Evolutionary conservation across 768 basidiomycete species (phyloP).

Genomic region (Dictyophora rubrovolvata): DNA sequence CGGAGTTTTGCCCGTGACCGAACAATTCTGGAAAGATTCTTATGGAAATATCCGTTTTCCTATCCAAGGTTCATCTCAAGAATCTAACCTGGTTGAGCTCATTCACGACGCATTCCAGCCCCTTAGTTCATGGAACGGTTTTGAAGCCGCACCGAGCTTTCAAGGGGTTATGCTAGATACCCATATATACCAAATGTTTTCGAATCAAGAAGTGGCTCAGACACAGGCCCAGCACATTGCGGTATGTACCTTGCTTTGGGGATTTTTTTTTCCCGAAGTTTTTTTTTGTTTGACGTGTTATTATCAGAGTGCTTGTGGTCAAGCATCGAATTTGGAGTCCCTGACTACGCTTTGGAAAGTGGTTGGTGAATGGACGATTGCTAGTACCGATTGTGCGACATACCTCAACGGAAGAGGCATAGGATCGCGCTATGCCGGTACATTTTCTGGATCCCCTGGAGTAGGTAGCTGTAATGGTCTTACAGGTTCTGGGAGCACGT

Average conservation of each 20-base stretch:
- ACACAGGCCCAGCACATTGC: conserved; percentile 6
- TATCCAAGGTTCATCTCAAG: conserved; percentile 27
- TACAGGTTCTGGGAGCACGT: conserved; percentile 66
- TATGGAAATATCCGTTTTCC: conserved; percentile 66
- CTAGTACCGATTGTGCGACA: conserved; percentile 66
- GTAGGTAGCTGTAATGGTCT: conserved; percentile 67
- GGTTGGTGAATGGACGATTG: conserved; percentile 84
- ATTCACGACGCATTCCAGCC: conserved; percentile 77
- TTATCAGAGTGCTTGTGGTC: conserved; percentile 38
- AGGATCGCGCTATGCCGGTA: conserved; percentile 51
- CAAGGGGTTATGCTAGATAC: conserved; percentile 71
- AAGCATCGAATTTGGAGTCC: conserved; percentile 32
- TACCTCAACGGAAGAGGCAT: conserved; percentile 78
- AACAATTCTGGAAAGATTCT: conserved; percentile 67
- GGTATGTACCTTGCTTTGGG: not conserved
- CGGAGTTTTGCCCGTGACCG: conserved; percentile 38
- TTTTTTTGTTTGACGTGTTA: conserved; percentile 1
- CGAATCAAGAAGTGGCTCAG: conserved; percentile 18
- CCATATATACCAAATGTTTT: conserved; percentile 73
- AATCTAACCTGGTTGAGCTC: conserved; percentile 51
- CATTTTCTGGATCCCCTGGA: conserved; percentile 47
- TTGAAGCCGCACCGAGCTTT: conserved; percentile 39
- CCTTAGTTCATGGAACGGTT: conserved; percentile 59
- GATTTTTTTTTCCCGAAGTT: not conserved
- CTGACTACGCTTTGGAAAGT: conserved; percentile 63